Base-by-base conservation (phyloP, 495 filamentous ascomycete genomes). In the Podospora fimiseda region DNA sequence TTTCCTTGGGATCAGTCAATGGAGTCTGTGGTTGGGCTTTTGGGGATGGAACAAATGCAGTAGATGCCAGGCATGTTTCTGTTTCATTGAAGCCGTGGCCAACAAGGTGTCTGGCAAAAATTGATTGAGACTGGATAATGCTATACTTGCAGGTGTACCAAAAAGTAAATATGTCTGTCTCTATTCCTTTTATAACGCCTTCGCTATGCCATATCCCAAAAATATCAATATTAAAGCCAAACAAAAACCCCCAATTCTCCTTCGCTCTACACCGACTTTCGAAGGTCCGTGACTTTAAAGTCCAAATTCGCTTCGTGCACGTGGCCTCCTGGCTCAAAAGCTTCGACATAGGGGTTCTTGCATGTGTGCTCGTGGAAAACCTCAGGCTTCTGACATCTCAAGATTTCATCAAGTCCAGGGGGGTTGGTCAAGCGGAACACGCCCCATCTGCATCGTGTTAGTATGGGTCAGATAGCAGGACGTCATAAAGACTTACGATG, bases 381-480 rank as follows among this genome's bases (percentile, higher is more conserved):
- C 0, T 88, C 85, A 0, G 75, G 77, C 51, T 90, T 79, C 0
- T 66, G 79, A 71, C 93, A 98, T 23, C 79, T 77, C 36, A 91
- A 74, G 21, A 97, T 83, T 11, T 87, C 78, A 53, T 84, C 78
- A 64, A 96, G 77, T 0, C 93, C 93, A 0, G 93, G 94, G 0
- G 93, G 93, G 66, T 95, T 86, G 0, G 93, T 97, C 3, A 98
- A 74, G 14, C 93, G 84, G 66, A 97, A 98, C 11, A 91, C 82
- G 19, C 92, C 94, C 80, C 87, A 97, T 52, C 89, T 89, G 51
- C 9, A 41, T 43, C 43, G 20, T 18, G 39, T 21, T 41, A 50
- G 18, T 4, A 16, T 9, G 43, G 6, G 37, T 43, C 9, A 22
- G 33, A 20, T 14, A 49, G 20, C 36, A 51, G n/a, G n/a, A 23